Evolutionary conservation across 1,284 basidiomycete species (phyloP), one percentile per base, ranked within the genome.

Genomic region (Ceratobasidium sp.): DNA sequence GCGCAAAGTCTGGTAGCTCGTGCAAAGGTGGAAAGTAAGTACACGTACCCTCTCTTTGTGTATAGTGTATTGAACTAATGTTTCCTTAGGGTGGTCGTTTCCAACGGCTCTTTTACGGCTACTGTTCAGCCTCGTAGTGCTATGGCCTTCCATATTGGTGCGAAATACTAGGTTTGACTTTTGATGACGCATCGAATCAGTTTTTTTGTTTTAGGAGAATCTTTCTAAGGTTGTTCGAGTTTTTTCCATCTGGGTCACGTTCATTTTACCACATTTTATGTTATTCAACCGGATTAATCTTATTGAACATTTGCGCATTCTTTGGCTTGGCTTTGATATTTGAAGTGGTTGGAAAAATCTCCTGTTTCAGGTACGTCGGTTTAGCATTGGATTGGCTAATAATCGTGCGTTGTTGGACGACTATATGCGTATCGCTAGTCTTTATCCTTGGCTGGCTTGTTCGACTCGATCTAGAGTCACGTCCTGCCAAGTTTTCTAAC

Each of bases 91-190:
- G 84, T 90, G 81, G 87, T 86, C 0, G 89, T 93, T 20, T 87
- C 86, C 0, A 86, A 86, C 28, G 91, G 91, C 0, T 83, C 82
- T 0, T 90, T 93, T 83, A 88, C 82, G 5, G 89, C 88, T 1
- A 89, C 87, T 0, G 86, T 93, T 1, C 84, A 87, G 1, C 85
- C 89, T 0, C 87, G 90, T 2, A 88, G 86, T 79, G 90, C 92
- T 0, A 82, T 93, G 75, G 92, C 91, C 0, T 87, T 92, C 44
- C 90, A 92, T 81, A 89, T 87, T 3, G 89, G 89, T 1, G 86
- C 88, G 33, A 76, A 76, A 51, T 66, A 58, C 73, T 76, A 67
- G 61, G 10, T n/a, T 64, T 44, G 39, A 13, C 33, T 68, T 67
- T 39, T 53, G 46, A 51, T 68, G 66, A 68, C 53, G 18, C 23